Conservation (phyloP, 768 basidiomycete genomes). For the Psilocybe cyanescens region DNA sequence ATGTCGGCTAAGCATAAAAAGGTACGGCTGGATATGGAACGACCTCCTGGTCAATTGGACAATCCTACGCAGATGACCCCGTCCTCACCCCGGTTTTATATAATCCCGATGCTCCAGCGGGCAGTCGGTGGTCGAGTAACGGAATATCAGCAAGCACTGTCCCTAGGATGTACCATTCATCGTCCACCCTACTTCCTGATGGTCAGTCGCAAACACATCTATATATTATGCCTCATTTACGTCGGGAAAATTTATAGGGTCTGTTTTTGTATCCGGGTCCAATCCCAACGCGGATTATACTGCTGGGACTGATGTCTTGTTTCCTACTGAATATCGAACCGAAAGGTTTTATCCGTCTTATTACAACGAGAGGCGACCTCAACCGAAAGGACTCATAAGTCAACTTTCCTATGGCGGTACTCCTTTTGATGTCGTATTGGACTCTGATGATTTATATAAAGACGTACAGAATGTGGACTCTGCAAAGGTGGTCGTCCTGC, state of each 20-base stretch:
- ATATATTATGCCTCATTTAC: background rate
- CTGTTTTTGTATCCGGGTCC: slow-evolving; percentile 77
- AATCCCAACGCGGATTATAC: slow-evolving; percentile 78
- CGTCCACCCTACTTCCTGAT: slow-evolving; percentile 67
- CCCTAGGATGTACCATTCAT: slow-evolving; percentile 79
- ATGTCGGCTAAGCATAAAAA: slow-evolving; percentile 23
- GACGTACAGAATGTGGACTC: slow-evolving; percentile 52
- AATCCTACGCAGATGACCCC: slow-evolving; percentile 67
- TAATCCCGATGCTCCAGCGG: slow-evolving; percentile 60
- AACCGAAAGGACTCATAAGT: slow-evolving; percentile 56
- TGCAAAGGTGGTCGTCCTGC: slow-evolving; percentile 55
- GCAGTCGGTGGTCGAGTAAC: slow-evolving; percentile 63
- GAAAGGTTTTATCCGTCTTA: slow-evolving; percentile 80
- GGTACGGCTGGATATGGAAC: slow-evolving; percentile 73
- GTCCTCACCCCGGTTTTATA: slow-evolving; percentile 58
- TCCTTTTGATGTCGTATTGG: slow-evolving; percentile 66
- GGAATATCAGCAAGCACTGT: slow-evolving; percentile 60
- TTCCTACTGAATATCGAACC: slow-evolving; percentile 74
- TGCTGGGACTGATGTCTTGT: slow-evolving; percentile 47
- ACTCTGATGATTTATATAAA: slow-evolving; percentile 51
- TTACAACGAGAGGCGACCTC: slow-evolving; percentile 60
- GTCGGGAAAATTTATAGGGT: slow-evolving; percentile 36
- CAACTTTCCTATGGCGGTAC: slow-evolving; percentile 77
- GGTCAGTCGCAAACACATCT: slow-evolving; percentile 31
- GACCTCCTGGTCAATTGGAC: slow-evolving; percentile 54